These are phyloP conservation scores for Arctostaphylos glauca DNA, from an alignment of 148 eudicot species.

Conservation along the genomic window DNA sequence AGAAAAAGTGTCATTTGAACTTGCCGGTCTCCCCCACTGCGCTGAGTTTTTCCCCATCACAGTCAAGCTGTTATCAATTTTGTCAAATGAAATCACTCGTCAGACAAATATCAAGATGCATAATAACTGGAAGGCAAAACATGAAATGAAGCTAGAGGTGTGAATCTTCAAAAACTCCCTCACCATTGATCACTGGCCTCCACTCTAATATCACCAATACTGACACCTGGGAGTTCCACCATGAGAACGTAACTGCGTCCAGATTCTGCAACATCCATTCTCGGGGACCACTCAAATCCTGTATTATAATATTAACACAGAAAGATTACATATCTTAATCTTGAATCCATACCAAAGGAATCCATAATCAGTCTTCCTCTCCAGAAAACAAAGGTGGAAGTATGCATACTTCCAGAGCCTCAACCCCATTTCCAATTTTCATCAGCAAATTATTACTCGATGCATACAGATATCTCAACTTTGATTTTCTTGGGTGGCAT, in stretches of 20 bases:
- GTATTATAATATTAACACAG: neutral
- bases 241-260: conserved; percentile 40
- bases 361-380: neutral
- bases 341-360: neutral
- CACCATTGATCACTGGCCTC: conserved; percentile 59
- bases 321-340: neutral
- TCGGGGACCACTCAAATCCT: conserved; percentile 68
- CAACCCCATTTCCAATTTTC: neutral
- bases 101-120: neutral
- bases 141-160: too few relatives aligned
- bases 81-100: neutral
- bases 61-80: conserved; percentile 44
- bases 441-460: neutral
- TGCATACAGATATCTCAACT: too few relatives aligned
- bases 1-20: conserved; percentile 28
- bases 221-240: conserved; percentile 81
- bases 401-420: neutral
- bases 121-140: too few relatives aligned
- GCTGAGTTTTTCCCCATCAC: conserved; percentile 50
- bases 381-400: neutral
- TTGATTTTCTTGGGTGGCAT: too few relatives aligned
- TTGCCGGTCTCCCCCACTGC: conserved; percentile 28
- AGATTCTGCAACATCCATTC: conserved; percentile 69
- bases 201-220: conserved; percentile 56
- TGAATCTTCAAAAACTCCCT: conserved; percentile 8